Evolutionary conservation across 2,329 filamentous ascomycete species (phyloP), one percentile per base, ranked within the genome.

Genomic region (Stenocarpella maydis): DNA sequence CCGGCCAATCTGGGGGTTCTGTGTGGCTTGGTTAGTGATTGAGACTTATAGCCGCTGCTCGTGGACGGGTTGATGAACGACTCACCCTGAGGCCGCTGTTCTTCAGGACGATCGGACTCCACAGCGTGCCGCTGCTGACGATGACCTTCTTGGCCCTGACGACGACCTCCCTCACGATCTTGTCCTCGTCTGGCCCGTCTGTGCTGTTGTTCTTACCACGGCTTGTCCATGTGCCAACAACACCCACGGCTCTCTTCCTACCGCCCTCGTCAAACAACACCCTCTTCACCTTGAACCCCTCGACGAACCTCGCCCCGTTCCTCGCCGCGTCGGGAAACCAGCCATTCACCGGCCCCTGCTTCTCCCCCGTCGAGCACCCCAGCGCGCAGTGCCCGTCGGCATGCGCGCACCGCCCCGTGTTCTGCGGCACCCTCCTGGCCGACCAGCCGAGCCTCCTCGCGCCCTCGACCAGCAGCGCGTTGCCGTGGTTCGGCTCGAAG

Each of bases 1-100:
- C 9, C 86, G 87, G 31, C 95, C 95, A 72, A 98, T 91, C 68
- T 97, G 90, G 4, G 85, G 85, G 77, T 97, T 97, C 82, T 89
- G 75, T 8, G 9, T n/a, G 2, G 9, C 1, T 2, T 17, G 17
- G 66, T 65, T 14, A 65, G 52, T n/a, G 49, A 14, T 3, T 55
- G 8, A n/a, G n/a, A n/a, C n/a, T 8, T 14, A n/a, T n/a, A 14
- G 14, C 2, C 7, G 4, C 31, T 34, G 1, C n/a, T n/a, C n/a
- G n/a, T n/a, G n/a, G n/a, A 3, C 4, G 26, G 1, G 0, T 1
- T 10, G 6, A 31, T 19, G 14, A 6, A 34, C 31, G 58, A 3
- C 81, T 79, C 73, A 87, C 87, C 76, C 86, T 89, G 58, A 97
- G 79, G 2, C 92, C 93, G 68, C 92, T 96, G 54, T 91, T 90